Evolutionary conservation across 805 yeast species (phyloP), one percentile per base, ranked within the genome.

Genomic region (Schwanniomyces pseudopolymorphus): DNA sequence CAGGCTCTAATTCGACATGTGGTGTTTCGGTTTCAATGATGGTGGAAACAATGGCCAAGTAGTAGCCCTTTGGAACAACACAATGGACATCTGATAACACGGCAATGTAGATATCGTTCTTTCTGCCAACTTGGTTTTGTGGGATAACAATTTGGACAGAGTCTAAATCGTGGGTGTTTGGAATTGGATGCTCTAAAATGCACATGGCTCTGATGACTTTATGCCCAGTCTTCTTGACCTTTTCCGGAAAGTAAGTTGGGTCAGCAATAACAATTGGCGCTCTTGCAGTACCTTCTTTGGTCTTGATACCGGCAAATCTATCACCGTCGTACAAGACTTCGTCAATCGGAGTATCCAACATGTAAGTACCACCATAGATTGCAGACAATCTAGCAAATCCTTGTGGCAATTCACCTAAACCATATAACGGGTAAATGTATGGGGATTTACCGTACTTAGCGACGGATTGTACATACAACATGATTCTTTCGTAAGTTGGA

Each of bases 381-480:
- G 99, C 99, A 43, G 96, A 85, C 51, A 94, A 80, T 65, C 99
- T 81, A 9, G 98, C 97, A 74, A 94, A 94, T 7, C 97, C 99
- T 72, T 94, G 99, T n/a, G 99, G 99, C 49, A 94, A 77, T 69
- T 94, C 99, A 43, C 99, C 99, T 48, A 94, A 78, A 6, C 99
- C 99, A 63, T 94, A 94, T 60, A 92, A 75, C 40, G 99, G 99
- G 64, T 94, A 94, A 51, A 94, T 79, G 66, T 94, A 94, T 10
- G 99, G 99, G 6, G 96, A 88, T 69, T 91, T 91, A 48, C 99
- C 98, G 67, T 87, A 94, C 59, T 94, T 83, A 24, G 96, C 94
- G 50, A 94, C 95, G 11, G 96, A 87, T 57, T 88, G 89, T 40
- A 89, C 85, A 61, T 94, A 94, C 50, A 94, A 77, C 42, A 87